phyloP scores from a whole-genome alignment of 805 yeast genomes.

The Hanseniaspora guilliermondii region DNA sequence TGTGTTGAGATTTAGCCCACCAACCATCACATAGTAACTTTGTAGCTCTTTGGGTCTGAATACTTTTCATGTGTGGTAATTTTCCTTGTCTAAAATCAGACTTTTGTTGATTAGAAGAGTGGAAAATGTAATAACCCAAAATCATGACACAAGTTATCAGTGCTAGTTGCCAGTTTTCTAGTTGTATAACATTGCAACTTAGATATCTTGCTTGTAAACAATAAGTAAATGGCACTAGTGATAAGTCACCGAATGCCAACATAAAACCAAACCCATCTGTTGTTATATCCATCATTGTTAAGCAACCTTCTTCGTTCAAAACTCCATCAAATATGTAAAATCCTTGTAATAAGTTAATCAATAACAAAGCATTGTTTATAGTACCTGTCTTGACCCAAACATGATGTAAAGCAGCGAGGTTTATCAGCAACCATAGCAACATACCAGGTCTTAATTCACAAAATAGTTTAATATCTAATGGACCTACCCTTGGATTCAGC shows the following conservation, averaged over 20 bases:
- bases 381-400: constrained; percentile 53
- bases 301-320: constrained; percentile 73
- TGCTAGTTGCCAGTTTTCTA: constrained; percentile 34
- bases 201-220: constrained; percentile 75
- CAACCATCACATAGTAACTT: constrained; percentile 79
- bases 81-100: constrained; percentile 71
- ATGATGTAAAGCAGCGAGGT: constrained; percentile 67
- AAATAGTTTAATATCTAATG: constrained; percentile 77
- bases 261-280: constrained; percentile 96
- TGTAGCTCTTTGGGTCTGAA: constrained; percentile 65
- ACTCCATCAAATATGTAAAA: constrained; percentile 87
- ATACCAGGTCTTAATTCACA: constrained; percentile 94
- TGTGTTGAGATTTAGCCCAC: constrained; percentile 92
- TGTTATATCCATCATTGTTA: constrained; percentile 90
- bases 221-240: constrained; percentile 86
- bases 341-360: constrained; percentile 59
- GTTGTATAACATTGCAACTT: constrained; percentile 45
- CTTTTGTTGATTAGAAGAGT: constrained; percentile 73
- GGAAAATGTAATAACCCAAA: constrained; percentile 71
- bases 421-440: constrained; percentile 70
- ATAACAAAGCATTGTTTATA: constrained; percentile 57
- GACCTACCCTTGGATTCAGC: constrained; percentile 77
- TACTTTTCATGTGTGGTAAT: constrained; percentile 52
- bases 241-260: constrained; percentile 88
- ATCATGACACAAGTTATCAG: constrained; percentile 39